Percentiles rank a stretch among this genome's conserved stretches.
Conservation (phyloP, 2,329 filamentous ascomycete genomes). For the Aspergillus eucalypticola region DNA sequence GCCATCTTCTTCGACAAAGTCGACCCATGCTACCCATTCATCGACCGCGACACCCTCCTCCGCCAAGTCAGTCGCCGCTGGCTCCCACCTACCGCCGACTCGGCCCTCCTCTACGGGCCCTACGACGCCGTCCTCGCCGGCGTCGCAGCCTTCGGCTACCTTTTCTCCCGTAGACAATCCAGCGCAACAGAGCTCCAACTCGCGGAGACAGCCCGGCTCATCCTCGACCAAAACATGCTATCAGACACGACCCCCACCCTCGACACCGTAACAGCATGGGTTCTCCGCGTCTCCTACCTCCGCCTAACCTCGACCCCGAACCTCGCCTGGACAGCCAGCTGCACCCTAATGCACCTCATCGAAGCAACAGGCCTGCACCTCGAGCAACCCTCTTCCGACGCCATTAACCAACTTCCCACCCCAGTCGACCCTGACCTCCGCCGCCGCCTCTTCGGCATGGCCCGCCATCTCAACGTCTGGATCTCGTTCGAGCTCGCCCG, state of each 20-base stretch:
- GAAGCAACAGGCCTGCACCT: slow-evolving; percentile 51
- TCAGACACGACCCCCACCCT: slow-evolving; percentile 29
- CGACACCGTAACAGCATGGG: slow-evolving; percentile 46
- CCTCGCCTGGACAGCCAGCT: slow-evolving; percentile 57
- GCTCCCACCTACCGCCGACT: slow-evolving; percentile 21
- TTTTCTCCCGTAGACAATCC: slow-evolving; percentile 52
- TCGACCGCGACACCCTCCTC: slow-evolving; percentile 32
- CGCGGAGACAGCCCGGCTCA: slow-evolving; percentile 47
- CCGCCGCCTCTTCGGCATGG: slow-evolving; percentile 51
- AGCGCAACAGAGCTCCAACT: slow-evolving; percentile 48
- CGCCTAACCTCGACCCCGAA: slow-evolving; percentile 57
- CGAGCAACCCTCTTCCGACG: slow-evolving; percentile 24
- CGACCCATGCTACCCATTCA: slow-evolving; percentile 56
- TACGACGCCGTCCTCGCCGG: slow-evolving; percentile 56
- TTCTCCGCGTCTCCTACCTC: slow-evolving; percentile 56
- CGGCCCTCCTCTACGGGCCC: slow-evolving; percentile 25
- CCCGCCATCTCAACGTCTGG: slow-evolving; percentile 61
- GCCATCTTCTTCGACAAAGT: slow-evolving; percentile 56
- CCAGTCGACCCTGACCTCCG: slow-evolving; percentile 40
- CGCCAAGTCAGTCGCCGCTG: slow-evolving; percentile 34
- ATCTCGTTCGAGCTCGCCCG: slow-evolving; percentile 61
- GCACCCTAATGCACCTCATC: slow-evolving; percentile 58
- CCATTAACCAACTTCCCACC: slow-evolving; percentile 16
- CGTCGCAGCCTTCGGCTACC: slow-evolving; percentile 55
- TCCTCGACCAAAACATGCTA: slow-evolving; percentile 47